Evolutionary conservation across 176 grass and related monocot genomes (phyloP).

Genomic region (Triticum dicoccoides): DNA sequence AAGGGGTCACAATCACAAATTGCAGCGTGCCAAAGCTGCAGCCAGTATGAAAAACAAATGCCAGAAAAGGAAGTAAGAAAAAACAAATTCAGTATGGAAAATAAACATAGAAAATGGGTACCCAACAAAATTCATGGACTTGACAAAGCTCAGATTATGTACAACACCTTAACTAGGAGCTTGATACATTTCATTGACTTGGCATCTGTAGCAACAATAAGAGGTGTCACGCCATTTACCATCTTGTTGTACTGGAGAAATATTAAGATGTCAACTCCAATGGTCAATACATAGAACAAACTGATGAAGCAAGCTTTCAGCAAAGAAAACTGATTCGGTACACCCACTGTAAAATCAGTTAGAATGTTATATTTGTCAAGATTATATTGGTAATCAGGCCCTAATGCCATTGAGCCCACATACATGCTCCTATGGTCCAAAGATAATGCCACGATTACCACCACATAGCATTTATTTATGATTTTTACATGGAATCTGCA

Average conservation of each 20-base stretch:
- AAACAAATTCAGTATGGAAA: not conserved
- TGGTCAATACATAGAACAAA: not conserved
- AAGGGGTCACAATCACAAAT: not conserved
- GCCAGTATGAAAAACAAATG: not conserved
- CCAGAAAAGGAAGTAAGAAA: not conserved
- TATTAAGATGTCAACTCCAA: not conserved
- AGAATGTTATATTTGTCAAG: not conserved
- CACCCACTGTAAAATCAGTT: not conserved
- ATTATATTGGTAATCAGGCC: not conserved
- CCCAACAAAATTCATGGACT: not conserved
- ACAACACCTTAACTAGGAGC: conserved; percentile 21
- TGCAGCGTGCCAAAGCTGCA: not conserved
- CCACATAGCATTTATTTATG: not conserved
- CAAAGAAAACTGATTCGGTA: not conserved
- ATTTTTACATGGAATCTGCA: not conserved
- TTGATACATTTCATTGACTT: conserved; percentile 23
- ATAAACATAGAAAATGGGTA: not conserved
- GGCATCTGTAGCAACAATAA: not conserved
- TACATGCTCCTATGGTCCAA: not conserved
- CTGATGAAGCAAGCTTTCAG: no score
- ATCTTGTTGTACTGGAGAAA: conserved; percentile 31
- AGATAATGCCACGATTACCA: conserved; percentile 2
- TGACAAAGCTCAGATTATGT: not conserved
- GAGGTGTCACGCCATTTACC: conserved; percentile 19
- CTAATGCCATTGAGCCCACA: not conserved